These are phyloP conservation scores for Mycena latifolia DNA, from an alignment of 768 basidiomycete genomes.

Conservation along the genomic window DNA sequence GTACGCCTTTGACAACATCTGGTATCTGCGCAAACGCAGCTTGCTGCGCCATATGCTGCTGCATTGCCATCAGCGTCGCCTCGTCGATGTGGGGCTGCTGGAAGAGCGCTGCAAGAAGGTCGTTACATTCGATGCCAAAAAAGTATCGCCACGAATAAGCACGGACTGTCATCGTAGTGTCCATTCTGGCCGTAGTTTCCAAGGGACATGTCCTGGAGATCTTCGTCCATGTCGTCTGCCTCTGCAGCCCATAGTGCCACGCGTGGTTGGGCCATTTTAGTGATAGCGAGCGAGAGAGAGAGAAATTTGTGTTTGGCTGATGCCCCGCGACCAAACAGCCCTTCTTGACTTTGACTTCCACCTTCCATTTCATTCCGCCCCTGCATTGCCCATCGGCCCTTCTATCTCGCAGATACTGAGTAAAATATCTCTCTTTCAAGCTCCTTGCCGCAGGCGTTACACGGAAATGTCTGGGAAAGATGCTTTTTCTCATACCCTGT, in stretches of 20 bases:
- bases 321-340: constrained; percentile 6
- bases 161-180: constrained; percentile 75
- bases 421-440: too few relatives aligned
- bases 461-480: too few relatives aligned
- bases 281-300: constrained; percentile 7
- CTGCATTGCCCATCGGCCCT: too few relatives aligned
- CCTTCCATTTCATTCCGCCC: too few relatives aligned
- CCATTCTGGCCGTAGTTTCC: constrained; percentile 78
- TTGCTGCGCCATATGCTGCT: constrained; percentile 88
- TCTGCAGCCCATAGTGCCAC: constrained; percentile 83
- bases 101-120: constrained; percentile 54
- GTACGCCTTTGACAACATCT: constrained; percentile 89
- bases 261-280: constrained; percentile 72
- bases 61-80: constrained; percentile 75
- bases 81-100: constrained; percentile 79
- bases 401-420: too few relatives aligned
- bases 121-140: constrained; percentile 21
- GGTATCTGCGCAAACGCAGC: constrained; percentile 87
- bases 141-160: constrained; percentile 3
- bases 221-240: constrained; percentile 80
- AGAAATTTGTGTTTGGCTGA: constrained; percentile 27
- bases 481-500: too few relatives aligned
- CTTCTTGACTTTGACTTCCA: too few relatives aligned
- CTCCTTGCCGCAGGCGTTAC: too few relatives aligned
- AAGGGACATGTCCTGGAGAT: constrained; percentile 73